Base-by-base conservation (phyloP, 1,284 basidiomycete species). In the Apiotrichum gracile region DNA sequence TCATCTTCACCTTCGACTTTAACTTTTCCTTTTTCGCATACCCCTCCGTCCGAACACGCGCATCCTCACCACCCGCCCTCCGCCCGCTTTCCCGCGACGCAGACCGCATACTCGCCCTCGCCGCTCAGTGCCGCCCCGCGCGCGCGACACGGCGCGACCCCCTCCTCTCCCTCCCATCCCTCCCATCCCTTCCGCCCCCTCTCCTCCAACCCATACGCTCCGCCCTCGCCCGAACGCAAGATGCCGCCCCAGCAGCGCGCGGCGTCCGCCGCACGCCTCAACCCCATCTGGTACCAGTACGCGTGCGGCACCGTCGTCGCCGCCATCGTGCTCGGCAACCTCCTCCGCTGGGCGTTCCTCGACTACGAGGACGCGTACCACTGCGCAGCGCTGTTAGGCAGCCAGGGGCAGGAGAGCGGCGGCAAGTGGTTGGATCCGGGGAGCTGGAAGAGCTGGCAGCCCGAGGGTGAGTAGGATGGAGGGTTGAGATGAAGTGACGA, bases 351-450 rank as follows among this genome's bases (percentile, higher is more conserved):
- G 72, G 59, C 68, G 26, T 69, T 75, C 47, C 55, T 77, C 47
- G 89, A 87, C 72, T 81, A 79, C 65, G 73, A 79, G 4, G 89
- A 91, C 71, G 81, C 84, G 26, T 77, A 82, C 49, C 85, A 83
- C 66, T 93, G 89, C 68, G 77, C 80, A 55, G 80, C 86, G 1
- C 72, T 91, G 27, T 70, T 90, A 47, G 83, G 79, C 40, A 78
- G 77, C 37, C 43, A 45, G 22, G 43, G 43, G 19, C 26, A 33
- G 12, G 43, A 34, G 29, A 31, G 31, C 29, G 29, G 31, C 27
- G 89, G 90, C n/a, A 81, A 80, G 63, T 93, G 89, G 89, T 72
- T 90, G 51, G 88, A 90, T 70, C 66, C 67, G 16, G 72, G 75
- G 33, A 73, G 67, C 42, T 80, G 80, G 67, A 78, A 72, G 59